These are phyloP conservation scores for Saccharum hybrid DNA, from an alignment of 202 grass and related monocot genomes.

Conservation along the genomic window DNA sequence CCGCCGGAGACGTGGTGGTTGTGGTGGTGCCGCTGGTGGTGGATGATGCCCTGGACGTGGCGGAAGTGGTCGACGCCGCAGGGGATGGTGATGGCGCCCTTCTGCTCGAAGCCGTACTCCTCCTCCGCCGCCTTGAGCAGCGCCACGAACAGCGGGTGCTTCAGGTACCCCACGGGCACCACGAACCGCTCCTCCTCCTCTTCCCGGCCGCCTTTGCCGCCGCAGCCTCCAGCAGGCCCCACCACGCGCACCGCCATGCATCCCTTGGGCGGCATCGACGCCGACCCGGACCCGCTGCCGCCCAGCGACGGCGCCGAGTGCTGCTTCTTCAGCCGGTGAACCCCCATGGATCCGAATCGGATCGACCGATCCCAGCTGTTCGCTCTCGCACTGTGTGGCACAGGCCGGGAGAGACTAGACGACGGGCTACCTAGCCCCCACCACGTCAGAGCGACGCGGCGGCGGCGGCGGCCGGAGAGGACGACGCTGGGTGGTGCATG, in stretches of 20 bases:
- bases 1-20: neutral
- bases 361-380: neutral
- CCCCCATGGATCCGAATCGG: conserved; percentile 49
- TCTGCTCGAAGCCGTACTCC: conserved; percentile 88
- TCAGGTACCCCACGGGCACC: conserved; percentile 79
- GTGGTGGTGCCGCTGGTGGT: conserved; percentile 46
- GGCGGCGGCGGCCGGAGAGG: no score
- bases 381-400: no score
- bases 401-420: no score
- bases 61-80: conserved; percentile 93
- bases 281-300: neutral
- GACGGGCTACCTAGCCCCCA: neutral
- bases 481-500: neutral
- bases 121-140: conserved; percentile 92
- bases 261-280: conserved; percentile 66
- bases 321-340: conserved; percentile 63
- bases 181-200: conserved; percentile 59
- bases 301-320: conserved; percentile 28
- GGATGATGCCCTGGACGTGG: conserved; percentile 73
- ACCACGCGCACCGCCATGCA: conserved; percentile 88
- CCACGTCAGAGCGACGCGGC: neutral
- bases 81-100: conserved; percentile 93
- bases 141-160: conserved; percentile 82
- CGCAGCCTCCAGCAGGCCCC: conserved; percentile 33
- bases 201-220: neutral